Conservation (phyloP, 257 asterid species). For the Knoxia roxburghii region DNA sequence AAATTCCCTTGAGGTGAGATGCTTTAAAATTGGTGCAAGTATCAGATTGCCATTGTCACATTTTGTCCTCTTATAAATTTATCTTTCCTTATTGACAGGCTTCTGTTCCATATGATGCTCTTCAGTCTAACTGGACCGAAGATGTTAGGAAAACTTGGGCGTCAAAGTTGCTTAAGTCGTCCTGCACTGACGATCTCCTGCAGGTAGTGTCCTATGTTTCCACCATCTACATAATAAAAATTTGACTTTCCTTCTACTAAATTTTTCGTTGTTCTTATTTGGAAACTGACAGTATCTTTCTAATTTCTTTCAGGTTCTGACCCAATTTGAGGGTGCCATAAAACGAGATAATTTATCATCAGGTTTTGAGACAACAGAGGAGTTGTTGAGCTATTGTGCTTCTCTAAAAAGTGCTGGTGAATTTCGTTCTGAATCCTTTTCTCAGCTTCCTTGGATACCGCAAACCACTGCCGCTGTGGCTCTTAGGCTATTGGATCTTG, state of each 20-base stretch:
- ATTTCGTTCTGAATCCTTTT: slow-evolving; percentile 34
- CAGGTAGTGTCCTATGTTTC: slow-evolving; percentile 47
- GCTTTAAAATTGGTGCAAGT: slow-evolving; percentile 9
- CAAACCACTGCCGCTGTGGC: slow-evolving; percentile 79
- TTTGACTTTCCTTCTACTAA: neutral
- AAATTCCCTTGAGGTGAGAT: slow-evolving; percentile 65
- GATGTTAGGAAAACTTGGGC: slow-evolving; percentile 74
- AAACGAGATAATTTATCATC: slow-evolving; percentile 66
- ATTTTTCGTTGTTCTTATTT: neutral
- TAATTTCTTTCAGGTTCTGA: slow-evolving; percentile 47
- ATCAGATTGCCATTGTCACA: neutral
- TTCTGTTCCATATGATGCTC: slow-evolving; percentile 70
- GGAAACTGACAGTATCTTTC: neutral
- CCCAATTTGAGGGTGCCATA: slow-evolving; percentile 67
- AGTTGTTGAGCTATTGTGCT: slow-evolving; percentile 52
- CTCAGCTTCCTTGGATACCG: slow-evolving; percentile 93
- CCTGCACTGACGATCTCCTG: slow-evolving; percentile 57
- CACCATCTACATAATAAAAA: neutral
- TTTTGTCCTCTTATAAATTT: neutral
- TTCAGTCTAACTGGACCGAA: slow-evolving; percentile 79
- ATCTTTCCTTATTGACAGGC: slow-evolving; percentile 38
- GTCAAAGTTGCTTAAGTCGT: slow-evolving; percentile 50
- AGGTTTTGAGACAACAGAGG: slow-evolving; percentile 84
- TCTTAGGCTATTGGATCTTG: slow-evolving; percentile 87
- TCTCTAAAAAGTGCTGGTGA: slow-evolving; percentile 36